Conservation (phyloP, 176 grass and related monocot species). For the Chrysopogon serrulatus region DNA sequence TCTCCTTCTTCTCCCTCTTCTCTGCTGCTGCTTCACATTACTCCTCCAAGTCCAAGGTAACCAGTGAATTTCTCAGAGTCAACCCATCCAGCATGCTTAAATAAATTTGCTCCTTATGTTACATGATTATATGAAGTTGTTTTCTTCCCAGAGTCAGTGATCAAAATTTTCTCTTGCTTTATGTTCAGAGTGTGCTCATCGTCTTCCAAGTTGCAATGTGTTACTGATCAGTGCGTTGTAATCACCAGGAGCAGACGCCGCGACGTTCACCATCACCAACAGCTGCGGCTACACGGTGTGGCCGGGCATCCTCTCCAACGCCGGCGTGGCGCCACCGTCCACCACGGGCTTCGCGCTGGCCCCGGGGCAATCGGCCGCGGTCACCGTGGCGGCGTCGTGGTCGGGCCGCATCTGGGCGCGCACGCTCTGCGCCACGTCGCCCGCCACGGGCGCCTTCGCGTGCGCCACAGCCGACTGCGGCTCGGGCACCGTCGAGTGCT, state of each 20-base stretch:
- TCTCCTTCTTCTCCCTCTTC: constrained; percentile 14
- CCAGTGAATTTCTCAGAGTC: not conserved
- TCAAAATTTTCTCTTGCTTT: not conserved
- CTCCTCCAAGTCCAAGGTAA: constrained; percentile 44
- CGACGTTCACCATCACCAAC: constrained; percentile 47
- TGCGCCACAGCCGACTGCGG: constrained; percentile 66
- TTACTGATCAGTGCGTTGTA: not conserved
- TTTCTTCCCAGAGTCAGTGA: not conserved
- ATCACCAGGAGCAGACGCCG: not conserved
- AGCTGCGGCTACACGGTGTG: constrained; percentile 44
- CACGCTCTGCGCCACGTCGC: constrained; percentile 23
- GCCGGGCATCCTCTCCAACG: constrained; percentile 59
- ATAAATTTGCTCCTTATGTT: not conserved
- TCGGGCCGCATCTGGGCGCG: constrained; percentile 61
- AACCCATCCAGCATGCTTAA: not conserved
- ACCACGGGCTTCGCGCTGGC: constrained; percentile 50
- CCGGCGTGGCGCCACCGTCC: constrained; percentile 16
- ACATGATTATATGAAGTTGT: no score
- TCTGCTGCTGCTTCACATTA: not conserved
- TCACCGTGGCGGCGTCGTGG: constrained; percentile 19
- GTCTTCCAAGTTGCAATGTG: not conserved
- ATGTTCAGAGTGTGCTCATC: not conserved
- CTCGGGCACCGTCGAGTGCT: constrained; percentile 44
- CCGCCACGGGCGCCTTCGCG: constrained; percentile 9
- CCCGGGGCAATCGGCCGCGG: not conserved